Conservation (phyloP, 2,329 filamentous ascomycete genomes). For the Plectosphaerella plurivora region DNA sequence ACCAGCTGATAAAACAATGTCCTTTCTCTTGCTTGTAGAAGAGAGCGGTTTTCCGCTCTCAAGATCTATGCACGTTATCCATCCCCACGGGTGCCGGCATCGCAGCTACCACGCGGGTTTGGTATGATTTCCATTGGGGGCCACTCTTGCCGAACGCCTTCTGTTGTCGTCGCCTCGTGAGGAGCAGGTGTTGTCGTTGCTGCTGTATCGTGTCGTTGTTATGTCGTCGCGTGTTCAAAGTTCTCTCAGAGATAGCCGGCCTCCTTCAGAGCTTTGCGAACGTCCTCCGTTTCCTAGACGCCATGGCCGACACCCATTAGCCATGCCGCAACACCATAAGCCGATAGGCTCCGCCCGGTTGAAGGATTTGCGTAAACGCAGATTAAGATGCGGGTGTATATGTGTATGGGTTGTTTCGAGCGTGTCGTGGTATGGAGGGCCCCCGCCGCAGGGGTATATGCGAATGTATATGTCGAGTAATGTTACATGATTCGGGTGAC, state of each 20-base stretch:
- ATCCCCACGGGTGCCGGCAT: conserved; percentile 13
- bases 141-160: neutral
- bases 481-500: conserved; percentile 83
- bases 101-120: conserved; percentile 1
- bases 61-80: conserved; percentile 35
- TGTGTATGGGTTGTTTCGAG: no score
- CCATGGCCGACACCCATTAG: conserved; percentile 16
- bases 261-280: conserved; percentile 31
- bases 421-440: no score
- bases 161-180: neutral
- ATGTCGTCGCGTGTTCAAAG: neutral
- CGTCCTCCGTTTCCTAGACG: conserved; percentile 26
- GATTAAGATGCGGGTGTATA: neutral
- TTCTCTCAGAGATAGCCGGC: conserved; percentile 33
- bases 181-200: neutral
- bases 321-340: conserved; percentile 9
- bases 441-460: conserved; percentile 5
- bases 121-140: conserved; percentile 2
- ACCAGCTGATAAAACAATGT: conserved; percentile 3
- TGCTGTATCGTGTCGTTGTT: neutral
- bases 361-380: no score
- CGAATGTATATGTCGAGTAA: neutral
- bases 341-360: neutral
- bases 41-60: conserved; percentile 39
- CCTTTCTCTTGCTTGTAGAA: conserved; percentile 32